These are phyloP conservation scores for Ceratobasidium sp. DNA, from an alignment of 1,284 basidiomycete genomes.

Conservation along the genomic window DNA sequence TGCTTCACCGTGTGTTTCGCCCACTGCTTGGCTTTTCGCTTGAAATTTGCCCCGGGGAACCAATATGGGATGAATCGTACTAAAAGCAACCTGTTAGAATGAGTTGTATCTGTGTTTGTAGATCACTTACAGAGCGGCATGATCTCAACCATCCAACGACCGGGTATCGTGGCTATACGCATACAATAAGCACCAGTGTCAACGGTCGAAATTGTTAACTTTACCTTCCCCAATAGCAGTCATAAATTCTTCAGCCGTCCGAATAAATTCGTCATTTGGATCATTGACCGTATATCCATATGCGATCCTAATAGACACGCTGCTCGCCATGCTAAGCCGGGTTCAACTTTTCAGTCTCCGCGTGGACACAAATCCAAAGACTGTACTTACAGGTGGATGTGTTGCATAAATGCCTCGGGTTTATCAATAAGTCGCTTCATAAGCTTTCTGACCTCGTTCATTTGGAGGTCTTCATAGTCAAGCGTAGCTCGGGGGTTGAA, in stretches of 20 bases:
- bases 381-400: constrained; percentile 35
- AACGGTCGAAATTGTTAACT: neutral
- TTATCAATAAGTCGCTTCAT: constrained; percentile 41
- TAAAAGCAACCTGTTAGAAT: neutral
- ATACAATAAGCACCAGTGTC: no score
- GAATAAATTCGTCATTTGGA: constrained; percentile 41
- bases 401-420: constrained; percentile 30
- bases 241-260: constrained; percentile 37
- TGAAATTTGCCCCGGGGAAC: constrained; percentile 46
- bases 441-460: constrained; percentile 28
- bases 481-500: constrained; percentile 40
- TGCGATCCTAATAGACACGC: constrained; percentile 36
- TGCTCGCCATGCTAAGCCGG: constrained; percentile 27
- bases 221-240: constrained; percentile 41
- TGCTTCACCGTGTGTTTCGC: constrained; percentile 26
- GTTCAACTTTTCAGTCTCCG: neutral
- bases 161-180: constrained; percentile 26
- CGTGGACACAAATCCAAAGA: neutral
- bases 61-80: constrained; percentile 46
- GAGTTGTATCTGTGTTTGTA: no score
- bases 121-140: constrained; percentile 36
- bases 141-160: constrained; percentile 43
- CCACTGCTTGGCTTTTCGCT: constrained; percentile 37
- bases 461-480: constrained; percentile 45
- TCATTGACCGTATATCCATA: constrained; percentile 37